Conservation (phyloP, 2,329 filamentous ascomycete species). For the Alternaria dauci region DNA sequence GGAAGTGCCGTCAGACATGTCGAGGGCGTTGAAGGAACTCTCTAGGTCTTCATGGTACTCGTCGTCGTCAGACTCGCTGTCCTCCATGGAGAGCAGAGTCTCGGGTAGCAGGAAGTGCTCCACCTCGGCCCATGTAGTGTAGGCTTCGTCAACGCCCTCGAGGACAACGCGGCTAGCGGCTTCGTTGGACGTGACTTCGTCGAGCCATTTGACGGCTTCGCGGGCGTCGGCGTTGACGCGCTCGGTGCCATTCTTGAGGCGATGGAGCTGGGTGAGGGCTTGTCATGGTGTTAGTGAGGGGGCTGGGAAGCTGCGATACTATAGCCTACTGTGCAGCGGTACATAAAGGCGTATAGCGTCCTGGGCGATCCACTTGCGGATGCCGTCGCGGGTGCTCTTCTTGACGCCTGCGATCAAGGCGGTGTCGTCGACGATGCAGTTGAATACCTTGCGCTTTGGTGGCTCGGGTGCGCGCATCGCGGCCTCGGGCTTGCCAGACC, state of each 20-base stretch:
- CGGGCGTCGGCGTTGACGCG: constrained; percentile 56
- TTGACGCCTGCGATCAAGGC: constrained; percentile 61
- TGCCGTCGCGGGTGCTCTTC: constrained; percentile 61
- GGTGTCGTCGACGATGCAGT: constrained; percentile 63
- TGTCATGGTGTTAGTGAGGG: constrained; percentile 31
- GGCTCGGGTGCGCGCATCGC: constrained; percentile 39
- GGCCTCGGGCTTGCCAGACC: constrained; percentile 36
- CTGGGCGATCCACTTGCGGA: constrained; percentile 61
- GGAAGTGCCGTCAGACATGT: constrained; percentile 51
- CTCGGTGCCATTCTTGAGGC: constrained; percentile 53
- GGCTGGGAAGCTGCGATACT: constrained; percentile 3
- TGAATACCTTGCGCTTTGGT: constrained; percentile 59
- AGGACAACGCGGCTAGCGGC: constrained; percentile 52
- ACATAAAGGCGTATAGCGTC: constrained; percentile 61
- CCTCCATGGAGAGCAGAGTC: constrained; percentile 59
- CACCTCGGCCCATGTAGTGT: constrained; percentile 59
- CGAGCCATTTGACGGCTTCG: constrained; percentile 61
- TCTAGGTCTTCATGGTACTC: constrained; percentile 50
- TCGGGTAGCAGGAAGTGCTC: constrained; percentile 59
- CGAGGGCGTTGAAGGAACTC: constrained; percentile 48
- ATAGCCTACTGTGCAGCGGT: constrained; percentile 58
- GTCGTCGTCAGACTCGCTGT: constrained; percentile 50
- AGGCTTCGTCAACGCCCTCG: constrained; percentile 59
- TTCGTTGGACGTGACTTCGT: constrained; percentile 58
- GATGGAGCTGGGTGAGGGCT: constrained; percentile 58